phyloP scores from a whole-genome alignment of 2,329 filamentous ascomycete genomes.

The Teratosphaeria gauchensis region DNA sequence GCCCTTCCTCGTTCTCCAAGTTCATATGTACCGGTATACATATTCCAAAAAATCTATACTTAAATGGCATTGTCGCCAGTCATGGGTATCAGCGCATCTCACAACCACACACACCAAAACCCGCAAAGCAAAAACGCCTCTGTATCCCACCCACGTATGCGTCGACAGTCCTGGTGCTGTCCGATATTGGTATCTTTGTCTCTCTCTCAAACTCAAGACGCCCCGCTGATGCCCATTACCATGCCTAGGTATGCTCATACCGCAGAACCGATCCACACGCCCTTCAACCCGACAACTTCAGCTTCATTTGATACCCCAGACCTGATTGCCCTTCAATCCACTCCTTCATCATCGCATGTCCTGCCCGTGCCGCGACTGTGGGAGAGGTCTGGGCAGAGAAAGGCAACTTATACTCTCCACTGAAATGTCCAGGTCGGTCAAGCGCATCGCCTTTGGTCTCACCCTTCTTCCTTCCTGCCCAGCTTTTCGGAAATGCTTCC shows the following conservation, averaged over 20 bases:
- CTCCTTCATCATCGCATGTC: slow-evolving; percentile 32
- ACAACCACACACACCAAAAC: background rate
- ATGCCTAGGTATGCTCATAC: background rate
- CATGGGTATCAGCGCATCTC: slow-evolving; percentile 1
- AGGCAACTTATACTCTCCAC: slow-evolving; percentile 32
- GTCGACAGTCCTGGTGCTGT: background rate
- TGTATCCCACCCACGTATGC: background rate
- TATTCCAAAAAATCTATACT: background rate
- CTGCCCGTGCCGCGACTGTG: slow-evolving; percentile 36
- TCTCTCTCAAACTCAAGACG: background rate
- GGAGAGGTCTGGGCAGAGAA: slow-evolving; percentile 31
- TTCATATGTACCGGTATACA: too few species aligned
- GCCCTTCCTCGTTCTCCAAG: too few species aligned
- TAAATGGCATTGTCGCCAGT: background rate
- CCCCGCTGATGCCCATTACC: background rate
- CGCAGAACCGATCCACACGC: background rate
- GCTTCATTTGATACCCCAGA: slow-evolving; percentile 15
- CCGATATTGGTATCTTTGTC: background rate
- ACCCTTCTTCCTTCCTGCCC: slow-evolving; percentile 23
- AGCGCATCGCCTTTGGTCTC: slow-evolving; percentile 20
- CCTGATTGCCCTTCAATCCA: slow-evolving; percentile 25
- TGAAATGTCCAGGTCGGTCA: slow-evolving; percentile 17
- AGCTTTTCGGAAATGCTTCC: slow-evolving; percentile 30
- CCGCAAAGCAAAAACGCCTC: slow-evolving; percentile 2
- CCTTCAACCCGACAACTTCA: slow-evolving; percentile 9